Percentiles rank a stretch among this genome's conserved stretches.
phyloP scores from a whole-genome alignment of 2,329 filamentous ascomycete genomes.

The Boeremia exigua region DNA sequence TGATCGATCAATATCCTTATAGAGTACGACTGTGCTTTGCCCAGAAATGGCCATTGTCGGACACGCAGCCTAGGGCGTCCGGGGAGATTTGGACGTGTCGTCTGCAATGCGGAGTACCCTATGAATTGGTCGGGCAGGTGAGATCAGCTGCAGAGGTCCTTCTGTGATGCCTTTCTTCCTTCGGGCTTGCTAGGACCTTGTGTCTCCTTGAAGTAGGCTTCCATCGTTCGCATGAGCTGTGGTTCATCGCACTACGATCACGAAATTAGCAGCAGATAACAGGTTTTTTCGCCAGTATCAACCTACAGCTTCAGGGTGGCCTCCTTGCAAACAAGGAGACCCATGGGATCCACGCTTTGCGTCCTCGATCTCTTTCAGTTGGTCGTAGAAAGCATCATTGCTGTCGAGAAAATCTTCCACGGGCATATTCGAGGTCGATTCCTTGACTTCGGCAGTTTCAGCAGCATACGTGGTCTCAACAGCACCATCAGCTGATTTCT shows the following conservation, averaged over 20 bases:
- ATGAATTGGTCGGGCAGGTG: background rate
- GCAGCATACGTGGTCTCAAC: background rate
- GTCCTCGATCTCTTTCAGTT: conserved; percentile 1
- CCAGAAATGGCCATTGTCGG: no score
- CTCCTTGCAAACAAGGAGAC: background rate
- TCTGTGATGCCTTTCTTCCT: background rate
- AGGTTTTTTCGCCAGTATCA: background rate
- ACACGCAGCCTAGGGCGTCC: background rate
- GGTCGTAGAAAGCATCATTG: conserved; percentile 3
- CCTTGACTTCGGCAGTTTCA: background rate
- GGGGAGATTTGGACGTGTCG: background rate
- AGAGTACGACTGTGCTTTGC: no score
- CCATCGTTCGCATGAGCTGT: conserved; percentile 11
- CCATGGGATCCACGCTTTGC: background rate
- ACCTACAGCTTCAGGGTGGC: background rate
- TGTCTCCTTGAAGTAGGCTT: conserved; percentile 12
- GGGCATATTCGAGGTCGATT: background rate
- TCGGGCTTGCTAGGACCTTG: background rate
- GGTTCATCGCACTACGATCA: background rate
- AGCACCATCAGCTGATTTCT: background rate
- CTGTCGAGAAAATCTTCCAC: background rate
- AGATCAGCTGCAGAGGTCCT: background rate
- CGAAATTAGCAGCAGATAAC: background rate
- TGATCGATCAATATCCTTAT: background rate
- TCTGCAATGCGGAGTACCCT: background rate